Percentiles rank a stretch among this genome's conserved stretches.
These are phyloP conservation scores for Albifimbria verrucaria DNA, from an alignment of 2,329 filamentous ascomycete genomes.

Conservation along the genomic window DNA sequence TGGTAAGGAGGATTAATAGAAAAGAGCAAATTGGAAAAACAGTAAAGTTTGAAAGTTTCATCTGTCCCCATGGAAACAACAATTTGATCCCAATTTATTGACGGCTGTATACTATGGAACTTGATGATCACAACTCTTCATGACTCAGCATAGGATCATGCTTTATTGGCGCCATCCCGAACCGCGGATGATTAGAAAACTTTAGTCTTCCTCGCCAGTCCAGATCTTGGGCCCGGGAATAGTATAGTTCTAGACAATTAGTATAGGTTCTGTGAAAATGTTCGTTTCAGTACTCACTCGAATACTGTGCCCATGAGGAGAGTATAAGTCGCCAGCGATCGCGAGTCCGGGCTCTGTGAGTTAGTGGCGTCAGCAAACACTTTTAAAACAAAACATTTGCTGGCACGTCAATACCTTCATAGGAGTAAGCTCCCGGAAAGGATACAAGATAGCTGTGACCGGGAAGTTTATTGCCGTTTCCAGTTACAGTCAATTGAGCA, in stretches of 20 bases:
- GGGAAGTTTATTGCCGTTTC: slow-evolving; percentile 3
- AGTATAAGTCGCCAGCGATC: slow-evolving; percentile 2
- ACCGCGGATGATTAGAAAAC: too few relatives aligned
- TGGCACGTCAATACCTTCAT: background rate
- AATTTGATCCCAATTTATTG: too few relatives aligned
- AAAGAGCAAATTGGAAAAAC: too few relatives aligned
- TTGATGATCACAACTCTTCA: too few relatives aligned
- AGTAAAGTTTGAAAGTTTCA: too few relatives aligned
- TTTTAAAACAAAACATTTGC: background rate
- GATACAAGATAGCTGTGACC: slow-evolving; percentile 2
- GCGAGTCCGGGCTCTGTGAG: slow-evolving; percentile 5
- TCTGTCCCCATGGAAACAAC: too few relatives aligned
- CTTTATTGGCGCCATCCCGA: too few relatives aligned
- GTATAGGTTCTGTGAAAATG: too few relatives aligned
- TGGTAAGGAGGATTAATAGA: background rate
- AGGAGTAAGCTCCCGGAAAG: slow-evolving; percentile 4
- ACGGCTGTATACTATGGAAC: too few relatives aligned
- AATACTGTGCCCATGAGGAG: background rate
- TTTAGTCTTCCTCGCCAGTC: too few relatives aligned
- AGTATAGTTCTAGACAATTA: slow-evolving; percentile 3
- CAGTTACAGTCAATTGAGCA: slow-evolving; percentile 2
- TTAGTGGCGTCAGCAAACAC: too few relatives aligned
- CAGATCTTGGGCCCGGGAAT: slow-evolving; percentile 5
- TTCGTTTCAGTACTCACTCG: background rate
- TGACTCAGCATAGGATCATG: too few relatives aligned